Evolutionary conservation across 352 stramenopile species (phyloP).

Genomic region (Phytopythium cucurbitacearum): DNA sequence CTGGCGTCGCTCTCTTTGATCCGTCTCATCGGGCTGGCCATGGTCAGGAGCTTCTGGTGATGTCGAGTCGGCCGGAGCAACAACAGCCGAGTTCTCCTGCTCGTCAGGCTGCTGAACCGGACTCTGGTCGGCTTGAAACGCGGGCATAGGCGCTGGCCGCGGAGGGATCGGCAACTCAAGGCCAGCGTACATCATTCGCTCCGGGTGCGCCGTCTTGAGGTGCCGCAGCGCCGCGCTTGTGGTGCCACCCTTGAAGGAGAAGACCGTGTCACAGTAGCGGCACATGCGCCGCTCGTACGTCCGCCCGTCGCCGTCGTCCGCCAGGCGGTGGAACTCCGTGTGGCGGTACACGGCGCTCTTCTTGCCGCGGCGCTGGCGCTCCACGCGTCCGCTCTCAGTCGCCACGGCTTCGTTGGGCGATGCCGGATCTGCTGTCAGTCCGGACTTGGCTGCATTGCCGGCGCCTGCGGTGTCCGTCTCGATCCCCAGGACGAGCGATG

Average conservation of each 20-base stretch:
- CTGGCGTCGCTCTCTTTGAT: too few species aligned
- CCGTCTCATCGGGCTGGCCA: too few species aligned
- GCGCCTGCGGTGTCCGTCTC: neutral
- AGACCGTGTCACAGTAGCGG: conserved; percentile 36
- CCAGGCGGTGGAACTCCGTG: conserved; percentile 21
- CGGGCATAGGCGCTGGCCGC: too few species aligned
- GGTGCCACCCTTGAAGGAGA: conserved; percentile 51
- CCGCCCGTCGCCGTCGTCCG: conserved; percentile 21
- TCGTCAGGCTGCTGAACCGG: neutral
- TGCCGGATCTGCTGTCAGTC: too few species aligned
- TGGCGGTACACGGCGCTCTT: conserved; percentile 39
- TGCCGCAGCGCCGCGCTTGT: conserved; percentile 49
- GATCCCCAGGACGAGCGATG: neutral
- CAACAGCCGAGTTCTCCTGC: neutral
- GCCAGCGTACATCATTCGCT: conserved; percentile 6
- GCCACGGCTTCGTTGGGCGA: neutral
- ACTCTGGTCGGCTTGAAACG: neutral
- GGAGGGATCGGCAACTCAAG: neutral
- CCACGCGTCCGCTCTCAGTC: neutral
- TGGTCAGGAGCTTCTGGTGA: neutral
- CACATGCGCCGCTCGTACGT: conserved; percentile 36
- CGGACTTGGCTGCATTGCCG: neutral
- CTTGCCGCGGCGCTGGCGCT: conserved; percentile 12
- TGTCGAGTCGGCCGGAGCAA: neutral
- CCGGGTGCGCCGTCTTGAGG: conserved; percentile 32